Percentiles rank a stretch among this genome's conserved stretches.
These are phyloP conservation scores for Exophiala alcalophila DNA, from an alignment of 2,329 filamentous ascomycete species.

Conservation along the genomic window DNA sequence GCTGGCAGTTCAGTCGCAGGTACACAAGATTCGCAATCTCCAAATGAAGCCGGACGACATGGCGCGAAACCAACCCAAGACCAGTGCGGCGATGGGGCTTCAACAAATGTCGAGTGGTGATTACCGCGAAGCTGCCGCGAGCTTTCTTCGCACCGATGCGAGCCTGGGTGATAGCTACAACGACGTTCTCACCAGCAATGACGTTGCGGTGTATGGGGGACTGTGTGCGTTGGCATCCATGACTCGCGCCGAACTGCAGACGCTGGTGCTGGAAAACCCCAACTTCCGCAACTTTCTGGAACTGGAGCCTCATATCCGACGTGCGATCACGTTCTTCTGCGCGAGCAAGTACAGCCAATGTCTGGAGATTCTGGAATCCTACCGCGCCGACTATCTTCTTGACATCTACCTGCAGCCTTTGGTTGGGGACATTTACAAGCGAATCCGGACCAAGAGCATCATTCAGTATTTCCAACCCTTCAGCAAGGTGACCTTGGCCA, in stretches of 20 bases:
- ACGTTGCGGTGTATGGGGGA: slow-evolving; percentile 87
- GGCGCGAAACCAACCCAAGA: slow-evolving; percentile 60
- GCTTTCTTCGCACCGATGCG: slow-evolving; percentile 65
- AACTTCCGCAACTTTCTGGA: slow-evolving; percentile 85
- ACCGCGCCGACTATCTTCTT: slow-evolving; percentile 81
- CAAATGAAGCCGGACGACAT: slow-evolving; percentile 57
- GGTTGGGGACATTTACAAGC: slow-evolving; percentile 65
- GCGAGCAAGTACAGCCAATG: slow-evolving; percentile 86
- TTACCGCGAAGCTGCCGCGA: slow-evolving; percentile 65
- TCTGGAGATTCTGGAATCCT: slow-evolving; percentile 75
- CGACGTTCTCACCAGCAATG: slow-evolving; percentile 75
- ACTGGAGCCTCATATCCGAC: slow-evolving; percentile 88
- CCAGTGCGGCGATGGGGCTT: slow-evolving; percentile 61
- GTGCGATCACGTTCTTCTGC: slow-evolving; percentile 84
- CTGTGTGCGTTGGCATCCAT: slow-evolving; percentile 88
- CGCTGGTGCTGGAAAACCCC: slow-evolving; percentile 71
- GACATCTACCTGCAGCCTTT: slow-evolving; percentile 81
- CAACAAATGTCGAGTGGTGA: slow-evolving; percentile 55
- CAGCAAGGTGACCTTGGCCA: slow-evolving; percentile 76
- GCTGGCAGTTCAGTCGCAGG: slow-evolving; percentile 61
- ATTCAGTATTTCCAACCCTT: slow-evolving; percentile 90
- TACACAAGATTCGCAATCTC: slow-evolving; percentile 55
- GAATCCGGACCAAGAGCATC: slow-evolving; percentile 86
- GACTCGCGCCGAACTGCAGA: slow-evolving; percentile 72
- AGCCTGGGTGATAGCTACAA: slow-evolving; percentile 57